These are phyloP conservation scores for Penicillium tannophilum DNA, from an alignment of 495 filamentous ascomycete species.

Conservation along the genomic window DNA sequence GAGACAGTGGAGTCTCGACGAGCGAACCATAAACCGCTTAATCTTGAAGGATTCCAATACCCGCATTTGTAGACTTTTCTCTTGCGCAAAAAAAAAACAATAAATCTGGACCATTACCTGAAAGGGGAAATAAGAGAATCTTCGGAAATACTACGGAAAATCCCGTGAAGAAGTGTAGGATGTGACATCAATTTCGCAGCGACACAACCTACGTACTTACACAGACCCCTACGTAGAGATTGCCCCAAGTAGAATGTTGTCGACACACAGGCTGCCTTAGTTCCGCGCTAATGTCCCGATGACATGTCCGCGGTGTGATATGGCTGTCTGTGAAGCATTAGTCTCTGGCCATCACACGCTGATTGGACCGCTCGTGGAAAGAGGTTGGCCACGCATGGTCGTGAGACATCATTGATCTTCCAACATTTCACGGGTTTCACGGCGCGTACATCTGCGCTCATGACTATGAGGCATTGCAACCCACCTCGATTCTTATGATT, in stretches of 20 bases:
- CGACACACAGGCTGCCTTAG: neutral
- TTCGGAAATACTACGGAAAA: neutral
- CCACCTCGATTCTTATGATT: neutral
- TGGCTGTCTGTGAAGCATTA: slow-evolving; percentile 13
- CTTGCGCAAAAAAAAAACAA: neutral
- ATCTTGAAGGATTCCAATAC: neutral
- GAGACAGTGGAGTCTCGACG: neutral
- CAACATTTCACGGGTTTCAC: neutral
- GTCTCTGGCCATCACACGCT: slow-evolving; percentile 5
- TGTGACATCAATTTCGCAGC: neutral
- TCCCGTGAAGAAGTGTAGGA: neutral
- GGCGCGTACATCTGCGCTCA: neutral
- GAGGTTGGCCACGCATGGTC: slow-evolving; percentile 3
- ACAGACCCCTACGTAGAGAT: neutral
- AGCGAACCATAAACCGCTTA: neutral
- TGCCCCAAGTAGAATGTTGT: neutral
- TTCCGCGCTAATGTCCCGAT: slow-evolving; percentile 12
- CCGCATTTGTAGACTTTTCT: neutral
- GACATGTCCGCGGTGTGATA: slow-evolving; percentile 20
- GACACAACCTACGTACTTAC: neutral
- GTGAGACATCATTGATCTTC: slow-evolving; percentile 1
- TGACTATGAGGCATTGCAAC: neutral
- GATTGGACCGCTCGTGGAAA: slow-evolving; percentile 12
- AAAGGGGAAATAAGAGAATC: neutral
- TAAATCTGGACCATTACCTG: neutral